Evolutionary conservation across 768 basidiomycete species (phyloP).

Genomic region (Neoboletus subvelutipes): DNA sequence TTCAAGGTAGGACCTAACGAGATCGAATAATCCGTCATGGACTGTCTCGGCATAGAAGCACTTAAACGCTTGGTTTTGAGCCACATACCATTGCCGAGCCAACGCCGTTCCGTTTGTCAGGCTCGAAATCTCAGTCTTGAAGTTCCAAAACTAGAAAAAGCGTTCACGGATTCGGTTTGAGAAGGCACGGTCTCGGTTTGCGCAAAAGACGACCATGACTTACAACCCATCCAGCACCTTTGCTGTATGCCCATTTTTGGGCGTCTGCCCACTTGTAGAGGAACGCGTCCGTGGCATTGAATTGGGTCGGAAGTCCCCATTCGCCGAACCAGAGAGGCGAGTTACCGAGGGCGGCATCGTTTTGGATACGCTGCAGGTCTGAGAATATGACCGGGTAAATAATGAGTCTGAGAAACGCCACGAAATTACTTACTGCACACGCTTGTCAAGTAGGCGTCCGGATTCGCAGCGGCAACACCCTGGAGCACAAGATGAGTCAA

Average conservation of each 20-base stretch:
- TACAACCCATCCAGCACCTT: slow-evolving; percentile 67
- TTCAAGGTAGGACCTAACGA: slow-evolving; percentile 65
- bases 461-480: slow-evolving; percentile 70
- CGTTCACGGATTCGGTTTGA: neutral
- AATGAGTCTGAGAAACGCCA: neutral
- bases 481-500: slow-evolving; percentile 25
- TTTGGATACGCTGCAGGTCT: slow-evolving; percentile 61
- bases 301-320: slow-evolving; percentile 65
- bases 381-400: neutral
- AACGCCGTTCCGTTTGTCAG: slow-evolving; percentile 43
- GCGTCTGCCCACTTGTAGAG: slow-evolving; percentile 71
- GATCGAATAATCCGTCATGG: neutral
- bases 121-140: slow-evolving; percentile 62
- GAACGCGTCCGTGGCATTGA: slow-evolving; percentile 61
- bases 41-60: neutral
- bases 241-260: slow-evolving; percentile 63
- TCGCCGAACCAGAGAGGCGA: slow-evolving; percentile 57
- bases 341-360: slow-evolving; percentile 44
- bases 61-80: neutral
- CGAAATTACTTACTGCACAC: slow-evolving; percentile 60
- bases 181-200: neutral
- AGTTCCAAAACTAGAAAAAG: slow-evolving; percentile 60
- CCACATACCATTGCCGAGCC: slow-evolving; percentile 63
- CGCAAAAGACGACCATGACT: slow-evolving; percentile 23
- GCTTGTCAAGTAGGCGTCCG: slow-evolving; percentile 60